phyloP scores from a whole-genome alignment of 176 grass and related monocot genomes.

The Zea luxurians region DNA sequence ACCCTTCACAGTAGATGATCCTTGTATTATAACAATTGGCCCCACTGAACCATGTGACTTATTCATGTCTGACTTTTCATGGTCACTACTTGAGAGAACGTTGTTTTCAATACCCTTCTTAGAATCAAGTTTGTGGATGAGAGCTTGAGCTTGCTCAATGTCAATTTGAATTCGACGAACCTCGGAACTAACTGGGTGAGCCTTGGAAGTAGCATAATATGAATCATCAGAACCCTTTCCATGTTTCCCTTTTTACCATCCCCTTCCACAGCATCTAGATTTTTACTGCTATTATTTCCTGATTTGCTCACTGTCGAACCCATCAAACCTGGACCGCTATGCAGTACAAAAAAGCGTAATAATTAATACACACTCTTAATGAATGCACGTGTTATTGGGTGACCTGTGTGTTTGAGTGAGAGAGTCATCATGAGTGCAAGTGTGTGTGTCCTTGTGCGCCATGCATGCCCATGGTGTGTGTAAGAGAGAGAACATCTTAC shows the following conservation, averaged over 20 bases:
- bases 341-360: constrained; percentile 25
- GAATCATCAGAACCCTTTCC: constrained; percentile 55
- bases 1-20: constrained; percentile 89
- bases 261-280: constrained; percentile 58
- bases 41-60: constrained; percentile 69
- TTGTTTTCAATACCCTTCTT: constrained; percentile 89
- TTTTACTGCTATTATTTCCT: constrained; percentile 54
- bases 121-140: constrained; percentile 80
- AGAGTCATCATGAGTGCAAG: background rate
- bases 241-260: constrained; percentile 73
- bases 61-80: constrained; percentile 47
- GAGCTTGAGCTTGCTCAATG: constrained; percentile 70
- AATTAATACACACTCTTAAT: background rate
- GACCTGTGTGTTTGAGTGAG: too few species aligned
- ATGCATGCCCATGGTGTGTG: too few species aligned
- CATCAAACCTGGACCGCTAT: constrained; percentile 76
- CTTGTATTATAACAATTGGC: constrained; percentile 88
- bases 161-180: constrained; percentile 72
- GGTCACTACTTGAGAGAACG: constrained; percentile 66
- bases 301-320: constrained; percentile 53
- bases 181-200: constrained; percentile 82
- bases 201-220: constrained; percentile 77
- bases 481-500: constrained; percentile 39
- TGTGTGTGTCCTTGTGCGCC: background rate
- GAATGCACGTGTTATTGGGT: background rate